Evolutionary conservation across 192 early-diverging fungal genomes (phyloP), one percentile per base, ranked within the genome.

Genomic region (Coemansia reversa): DNA sequence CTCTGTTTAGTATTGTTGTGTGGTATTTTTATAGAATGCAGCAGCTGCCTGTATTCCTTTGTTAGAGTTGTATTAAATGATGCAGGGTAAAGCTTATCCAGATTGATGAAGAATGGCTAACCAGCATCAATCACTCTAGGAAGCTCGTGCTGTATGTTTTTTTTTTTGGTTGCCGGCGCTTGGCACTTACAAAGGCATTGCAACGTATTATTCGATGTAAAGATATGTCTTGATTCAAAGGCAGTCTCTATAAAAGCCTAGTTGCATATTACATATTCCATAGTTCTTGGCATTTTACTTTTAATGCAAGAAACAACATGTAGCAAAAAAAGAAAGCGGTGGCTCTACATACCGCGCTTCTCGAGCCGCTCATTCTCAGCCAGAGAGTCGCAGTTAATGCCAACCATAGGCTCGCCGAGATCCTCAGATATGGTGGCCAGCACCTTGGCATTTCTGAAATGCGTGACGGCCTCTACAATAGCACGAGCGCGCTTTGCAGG

Each of bases 391-490:
- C 72, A 75, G 69, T 95, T 95, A 78, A 98, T 95, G 66, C 93
- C 93, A 60, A 98, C 97, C 94, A 96, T 97, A 32, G 95, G 90
- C 82, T 96, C 94, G 61, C 97, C 95, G 18, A 98, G 86, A 66
- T 96, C 83, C 79, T 93, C 92, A 11, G 93, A 94, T 33, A 97
- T 88, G 24, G 88, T 84, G 42, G 94, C 94, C 25, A 98, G 83
- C 29, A 96, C 86, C 72, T 88, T 86, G 60, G 94, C 72, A 79
- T 98, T 91, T 42, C 91, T 90, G 83, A 82, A 98, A 86, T 98
- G 91, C 24, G 95, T 96, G 22, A 97, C 97, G 62, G 97, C 95
- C 76, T 96, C 87, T 69, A 97, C 94, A 67, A 92, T 97, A 48
- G 95, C 97, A 42, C 86, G 83, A 42, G 97, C 97, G 60, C 95